phyloP scores from a whole-genome alignment of 768 basidiomycete genomes.

The Omphalotus guepiniiformis region DNA sequence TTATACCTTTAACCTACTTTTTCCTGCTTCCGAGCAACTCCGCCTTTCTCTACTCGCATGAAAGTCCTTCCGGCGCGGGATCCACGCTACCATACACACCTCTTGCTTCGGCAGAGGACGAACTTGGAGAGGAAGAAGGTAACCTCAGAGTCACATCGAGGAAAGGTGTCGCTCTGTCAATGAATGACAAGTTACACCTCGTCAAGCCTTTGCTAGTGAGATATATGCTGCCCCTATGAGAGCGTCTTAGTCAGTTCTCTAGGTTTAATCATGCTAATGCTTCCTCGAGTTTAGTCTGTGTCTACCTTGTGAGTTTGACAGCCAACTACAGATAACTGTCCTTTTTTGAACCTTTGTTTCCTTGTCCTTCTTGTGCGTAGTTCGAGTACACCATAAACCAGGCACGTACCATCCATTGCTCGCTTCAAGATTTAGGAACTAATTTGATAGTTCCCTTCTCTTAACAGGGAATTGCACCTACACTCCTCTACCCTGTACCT shows the following conservation, averaged over 20 bases:
- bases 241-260: conserved; percentile 45
- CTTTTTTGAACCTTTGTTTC: not conserved
- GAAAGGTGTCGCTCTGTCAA: conserved; percentile 49
- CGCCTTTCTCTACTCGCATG: conserved; percentile 42
- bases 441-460: not conserved
- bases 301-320: conserved; percentile 38
- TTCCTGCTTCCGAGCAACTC: conserved; percentile 67
- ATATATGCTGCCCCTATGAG: conserved; percentile 95
- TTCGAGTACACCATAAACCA: conserved; percentile 93
- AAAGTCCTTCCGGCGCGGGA: conserved; percentile 24
- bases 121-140: conserved; percentile 37
- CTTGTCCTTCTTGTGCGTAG: conserved; percentile 31
- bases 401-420: conserved; percentile 32
- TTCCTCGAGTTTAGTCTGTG: conserved; percentile 25
- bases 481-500: conserved; percentile 84
- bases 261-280: not conserved
- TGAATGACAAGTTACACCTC: conserved; percentile 74
- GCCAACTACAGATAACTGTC: not conserved
- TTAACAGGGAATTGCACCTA: conserved; percentile 79
- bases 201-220: conserved; percentile 72
- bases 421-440: too few species aligned
- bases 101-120: conserved; percentile 35
- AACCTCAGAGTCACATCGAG: conserved; percentile 32
- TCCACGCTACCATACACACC: conserved; percentile 40
- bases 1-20: conserved; percentile 74